Conservation (phyloP, 2,329 filamentous ascomycete genomes). For the Cryphonectria parasitica region DNA sequence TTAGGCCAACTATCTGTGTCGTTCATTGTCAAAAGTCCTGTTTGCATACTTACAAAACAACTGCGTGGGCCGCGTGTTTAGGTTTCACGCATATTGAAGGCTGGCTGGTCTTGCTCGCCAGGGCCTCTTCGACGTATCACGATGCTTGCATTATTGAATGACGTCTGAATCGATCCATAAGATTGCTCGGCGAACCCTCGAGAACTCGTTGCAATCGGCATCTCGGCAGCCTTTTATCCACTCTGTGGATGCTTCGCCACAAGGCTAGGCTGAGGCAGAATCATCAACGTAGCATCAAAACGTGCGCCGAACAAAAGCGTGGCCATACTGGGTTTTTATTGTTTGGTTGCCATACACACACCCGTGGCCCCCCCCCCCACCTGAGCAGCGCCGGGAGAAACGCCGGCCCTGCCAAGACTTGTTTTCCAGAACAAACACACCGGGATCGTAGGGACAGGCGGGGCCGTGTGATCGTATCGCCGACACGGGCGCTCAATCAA, state of each 20-base stretch:
- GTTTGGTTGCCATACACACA: neutral
- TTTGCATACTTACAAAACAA: neutral
- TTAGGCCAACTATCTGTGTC: neutral
- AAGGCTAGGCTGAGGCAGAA: neutral
- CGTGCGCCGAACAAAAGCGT: neutral
- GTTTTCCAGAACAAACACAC: constrained; percentile 1
- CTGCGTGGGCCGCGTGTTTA: neutral
- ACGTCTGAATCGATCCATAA: neutral
- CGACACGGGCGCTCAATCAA: neutral
- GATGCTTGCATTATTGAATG: neutral
- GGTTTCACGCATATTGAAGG: neutral
- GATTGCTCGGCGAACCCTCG: neutral
- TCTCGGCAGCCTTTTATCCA: neutral
- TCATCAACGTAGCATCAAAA: neutral
- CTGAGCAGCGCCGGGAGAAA: neutral
- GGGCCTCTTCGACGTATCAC: neutral
- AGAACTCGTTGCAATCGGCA: neutral
- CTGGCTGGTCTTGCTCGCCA: neutral
- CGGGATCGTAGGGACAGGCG: neutral
- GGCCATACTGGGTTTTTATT: neutral
- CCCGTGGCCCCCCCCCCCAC: too few species aligned
- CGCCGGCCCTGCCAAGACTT: neutral
- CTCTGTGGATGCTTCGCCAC: neutral
- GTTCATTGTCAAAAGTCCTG: neutral
- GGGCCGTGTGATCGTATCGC: neutral